Evolutionary conservation across 345 rosid genomes (phyloP), one percentile per base, ranked within the genome.

Genomic region (Iberis pinnata): DNA sequence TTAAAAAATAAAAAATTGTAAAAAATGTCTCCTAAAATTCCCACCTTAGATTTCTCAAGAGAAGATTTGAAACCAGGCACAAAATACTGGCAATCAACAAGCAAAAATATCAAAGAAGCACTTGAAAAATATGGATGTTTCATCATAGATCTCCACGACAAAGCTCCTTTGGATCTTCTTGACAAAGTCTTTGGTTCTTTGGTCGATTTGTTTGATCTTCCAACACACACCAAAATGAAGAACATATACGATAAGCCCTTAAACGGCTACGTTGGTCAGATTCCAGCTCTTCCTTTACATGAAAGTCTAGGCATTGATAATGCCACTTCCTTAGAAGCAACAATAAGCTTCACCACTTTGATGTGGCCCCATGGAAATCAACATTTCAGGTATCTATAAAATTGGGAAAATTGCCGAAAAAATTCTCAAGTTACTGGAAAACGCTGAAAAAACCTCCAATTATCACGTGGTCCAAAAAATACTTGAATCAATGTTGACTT

Each of bases 311-410:
- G 74, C 43, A 70, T 82, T 18, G 71, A 68, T 12, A 15, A 62
- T 24, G 75, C 77, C 7, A 50, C 55, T 24, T 56, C 61, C 1
- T 24, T 70, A 1, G 75, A 70, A 57, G 70, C 54, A 18, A 61
- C 73, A 9, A 56, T 38, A 53, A 49, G 60, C 22, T 80, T 82
- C 73, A 53, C 80, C 5, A 11, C 48, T n/a, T 35, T 71, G 17
- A 60, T 82, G 76, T 77, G 81, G 83, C 83, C 86, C 0, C 37
- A 49, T 5, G 80, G 80, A 16, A 70, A 82, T 6, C 51, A 71
- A 17, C 39, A 47, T 20, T 73, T 79, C 36, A 58, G 77, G 80
- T 77, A 56, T 19, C 41, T 9, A 1, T 22, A 1, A 7, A 14
- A 53, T n/a, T n/a, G n/a, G n/a, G n/a, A n/a, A n/a, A n/a, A n/a